Conservation (phyloP, 148 eudicot genomes). For the Silene latifolia region DNA sequence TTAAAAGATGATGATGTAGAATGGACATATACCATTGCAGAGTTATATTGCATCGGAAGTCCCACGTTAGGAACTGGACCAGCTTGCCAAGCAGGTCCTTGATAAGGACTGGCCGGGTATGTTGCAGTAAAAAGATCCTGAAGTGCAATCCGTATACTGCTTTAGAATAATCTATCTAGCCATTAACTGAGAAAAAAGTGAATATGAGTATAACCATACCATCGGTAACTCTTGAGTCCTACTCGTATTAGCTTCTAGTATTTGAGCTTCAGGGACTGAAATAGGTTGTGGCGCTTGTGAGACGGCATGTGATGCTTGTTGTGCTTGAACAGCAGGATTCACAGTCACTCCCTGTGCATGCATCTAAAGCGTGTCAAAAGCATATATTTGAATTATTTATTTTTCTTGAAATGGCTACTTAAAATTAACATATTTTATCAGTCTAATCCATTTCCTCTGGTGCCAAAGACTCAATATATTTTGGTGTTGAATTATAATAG, state of each 20-base stretch:
- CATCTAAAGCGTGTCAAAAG: constrained; percentile 23
- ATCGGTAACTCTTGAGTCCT: constrained; percentile 74
- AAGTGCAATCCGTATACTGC: constrained; percentile 3
- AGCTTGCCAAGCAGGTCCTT: constrained; percentile 69
- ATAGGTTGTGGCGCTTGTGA: constrained; percentile 36
- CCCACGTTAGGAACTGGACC: constrained; percentile 52
- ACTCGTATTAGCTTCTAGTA: constrained; percentile 37
- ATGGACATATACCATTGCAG: constrained; percentile 46
- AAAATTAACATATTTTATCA: background rate
- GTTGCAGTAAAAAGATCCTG: constrained; percentile 79
- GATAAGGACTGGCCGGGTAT: constrained; percentile 45
- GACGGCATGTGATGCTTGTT: constrained; percentile 20
- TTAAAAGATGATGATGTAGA: background rate
- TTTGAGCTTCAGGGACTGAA: constrained; percentile 28
- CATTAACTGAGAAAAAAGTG: constrained; percentile 11
- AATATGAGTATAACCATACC: constrained; percentile 35
- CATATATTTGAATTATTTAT: constrained; percentile 6
- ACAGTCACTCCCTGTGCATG: constrained; percentile 33
- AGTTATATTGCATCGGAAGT: constrained; percentile 56
- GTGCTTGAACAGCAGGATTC: constrained; percentile 32
- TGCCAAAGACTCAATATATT: no score
- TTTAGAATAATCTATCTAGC: constrained; percentile 6
- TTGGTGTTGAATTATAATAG: no score
- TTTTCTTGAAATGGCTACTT: no score
- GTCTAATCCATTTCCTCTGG: no score